phyloP scores from a whole-genome alignment of 2,329 filamentous ascomycete genomes.

The Exophiala sideris region DNA sequence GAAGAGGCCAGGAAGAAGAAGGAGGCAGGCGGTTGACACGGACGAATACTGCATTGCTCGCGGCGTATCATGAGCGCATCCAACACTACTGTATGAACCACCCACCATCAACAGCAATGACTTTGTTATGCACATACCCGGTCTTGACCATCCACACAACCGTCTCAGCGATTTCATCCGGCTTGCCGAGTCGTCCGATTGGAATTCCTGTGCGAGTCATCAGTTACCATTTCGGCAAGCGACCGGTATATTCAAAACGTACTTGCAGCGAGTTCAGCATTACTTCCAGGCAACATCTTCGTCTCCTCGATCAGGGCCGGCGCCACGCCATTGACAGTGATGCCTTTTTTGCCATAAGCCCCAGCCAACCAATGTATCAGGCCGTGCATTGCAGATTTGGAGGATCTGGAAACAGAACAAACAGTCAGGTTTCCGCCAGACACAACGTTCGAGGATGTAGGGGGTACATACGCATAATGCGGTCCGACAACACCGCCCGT shows the following conservation, averaged over 20 bases:
- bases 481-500: conserved; percentile 64
- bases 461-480: conserved; percentile 36
- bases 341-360: conserved; percentile 42
- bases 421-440: conserved; percentile 23
- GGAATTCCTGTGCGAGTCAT: conserved; percentile 36
- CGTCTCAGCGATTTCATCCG: conserved; percentile 48
- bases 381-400: conserved; percentile 46
- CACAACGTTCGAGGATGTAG: conserved; percentile 22
- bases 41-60: neutral
- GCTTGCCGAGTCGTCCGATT: conserved; percentile 43
- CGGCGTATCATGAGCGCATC: neutral
- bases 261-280: conserved; percentile 29
- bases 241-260: neutral
- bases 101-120: conserved; percentile 42
- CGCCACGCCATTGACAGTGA: conserved; percentile 49
- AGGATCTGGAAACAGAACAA: conserved; percentile 28
- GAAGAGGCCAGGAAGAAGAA: conserved; percentile 32
- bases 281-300: conserved; percentile 42
- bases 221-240: conserved; percentile 1
- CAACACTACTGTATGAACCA: conserved; percentile 32
- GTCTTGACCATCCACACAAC: conserved; percentile 48
- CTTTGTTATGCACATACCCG: conserved; percentile 47
- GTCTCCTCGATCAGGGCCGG: conserved; percentile 48
- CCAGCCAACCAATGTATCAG: conserved; percentile 47
- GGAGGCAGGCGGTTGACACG: conserved; percentile 17